A percentile compares a stretch with the other conserved stretches of the same genome.
These are phyloP conservation scores for Decorospora gaudefroyi DNA, from an alignment of 2,329 filamentous ascomycete genomes.

Conservation along the genomic window DNA sequence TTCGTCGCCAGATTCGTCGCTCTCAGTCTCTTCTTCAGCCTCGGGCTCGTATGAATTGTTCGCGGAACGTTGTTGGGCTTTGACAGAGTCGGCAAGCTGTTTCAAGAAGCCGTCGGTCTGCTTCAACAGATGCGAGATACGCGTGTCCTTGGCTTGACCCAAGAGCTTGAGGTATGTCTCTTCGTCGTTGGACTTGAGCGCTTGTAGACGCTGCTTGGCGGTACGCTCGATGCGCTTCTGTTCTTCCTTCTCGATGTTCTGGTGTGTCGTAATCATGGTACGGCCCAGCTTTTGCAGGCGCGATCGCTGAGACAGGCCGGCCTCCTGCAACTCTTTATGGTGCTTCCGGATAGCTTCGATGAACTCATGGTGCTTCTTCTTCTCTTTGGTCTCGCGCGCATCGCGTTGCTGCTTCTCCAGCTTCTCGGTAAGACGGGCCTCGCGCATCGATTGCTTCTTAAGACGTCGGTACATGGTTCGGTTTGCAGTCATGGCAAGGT, in stretches of 20 bases:
- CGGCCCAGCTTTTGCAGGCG: conserved; percentile 86
- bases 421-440: conserved; percentile 97
- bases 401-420: conserved; percentile 98
- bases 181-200: conserved; percentile 97
- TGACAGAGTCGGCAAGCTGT: conserved; percentile 92
- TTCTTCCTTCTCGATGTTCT: conserved; percentile 98
- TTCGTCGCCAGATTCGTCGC: conserved; percentile 67
- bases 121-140: conserved; percentile 94
- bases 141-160: conserved; percentile 97
- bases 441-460: conserved; percentile 95
- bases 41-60: conserved; percentile 77
- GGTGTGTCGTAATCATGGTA: conserved; percentile 86
- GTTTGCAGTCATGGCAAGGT: conserved; percentile 96
- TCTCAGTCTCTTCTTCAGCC: conserved; percentile 53
- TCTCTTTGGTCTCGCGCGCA: conserved; percentile 91
- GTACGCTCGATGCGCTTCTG: conserved; percentile 97
- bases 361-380: conserved; percentile 95
- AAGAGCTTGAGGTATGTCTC: conserved; percentile 98
- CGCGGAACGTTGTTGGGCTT: conserved; percentile 85
- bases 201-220: conserved; percentile 98
- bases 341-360: conserved; percentile 84
- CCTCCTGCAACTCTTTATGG: conserved; percentile 73
- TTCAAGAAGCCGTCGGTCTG: conserved; percentile 98
- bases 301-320: conserved; percentile 67
- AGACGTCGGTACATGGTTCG: conserved; percentile 85